These are phyloP conservation scores for Tulasnella sp. DNA, from an alignment of 768 basidiomycete species.

Conservation along the genomic window DNA sequence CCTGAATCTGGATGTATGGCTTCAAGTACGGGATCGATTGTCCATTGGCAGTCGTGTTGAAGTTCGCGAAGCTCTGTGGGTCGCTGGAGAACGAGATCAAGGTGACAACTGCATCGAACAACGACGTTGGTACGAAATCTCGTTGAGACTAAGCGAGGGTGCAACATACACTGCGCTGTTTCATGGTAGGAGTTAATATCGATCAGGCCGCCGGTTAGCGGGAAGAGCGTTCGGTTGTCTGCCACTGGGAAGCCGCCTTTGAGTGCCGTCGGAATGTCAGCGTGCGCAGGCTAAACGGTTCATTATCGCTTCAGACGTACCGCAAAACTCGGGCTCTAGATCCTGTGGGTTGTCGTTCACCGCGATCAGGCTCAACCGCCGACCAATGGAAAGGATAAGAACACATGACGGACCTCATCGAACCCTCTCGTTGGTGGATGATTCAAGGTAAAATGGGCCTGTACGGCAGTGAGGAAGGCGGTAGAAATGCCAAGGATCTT, in stretches of 20 bases:
- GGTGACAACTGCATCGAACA: slow-evolving; percentile 45
- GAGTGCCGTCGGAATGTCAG: not conserved
- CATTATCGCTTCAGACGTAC: slow-evolving; percentile 39
- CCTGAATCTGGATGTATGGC: slow-evolving; percentile 48
- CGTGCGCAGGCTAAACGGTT: not conserved
- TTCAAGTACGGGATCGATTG: slow-evolving; percentile 40
- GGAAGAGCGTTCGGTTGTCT: slow-evolving; percentile 63
- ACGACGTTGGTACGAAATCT: not conserved
- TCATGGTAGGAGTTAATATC: slow-evolving; percentile 63
- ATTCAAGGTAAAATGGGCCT: slow-evolving; percentile 76
- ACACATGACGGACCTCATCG: slow-evolving; percentile 41
- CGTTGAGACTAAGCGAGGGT: not conserved
- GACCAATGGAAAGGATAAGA: slow-evolving; percentile 34
- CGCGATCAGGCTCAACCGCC: not conserved
- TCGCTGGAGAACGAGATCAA: slow-evolving; percentile 44
- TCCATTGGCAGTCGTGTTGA: slow-evolving; percentile 44
- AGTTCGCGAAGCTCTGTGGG: slow-evolving; percentile 61
- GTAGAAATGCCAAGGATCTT: not conserved
- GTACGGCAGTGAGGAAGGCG: slow-evolving; percentile 40
- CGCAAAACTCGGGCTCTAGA: slow-evolving; percentile 57
- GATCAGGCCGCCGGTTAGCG: slow-evolving; percentile 58
- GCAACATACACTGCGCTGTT: slow-evolving; percentile 51
- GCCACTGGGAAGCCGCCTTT: slow-evolving; percentile 32
- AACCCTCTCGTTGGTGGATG: slow-evolving; percentile 78
- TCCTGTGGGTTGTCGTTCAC: slow-evolving; percentile 11